These are phyloP conservation scores for Fusarium zealandicum DNA, from an alignment of 2,329 filamentous ascomycete genomes.

Conservation along the genomic window DNA sequence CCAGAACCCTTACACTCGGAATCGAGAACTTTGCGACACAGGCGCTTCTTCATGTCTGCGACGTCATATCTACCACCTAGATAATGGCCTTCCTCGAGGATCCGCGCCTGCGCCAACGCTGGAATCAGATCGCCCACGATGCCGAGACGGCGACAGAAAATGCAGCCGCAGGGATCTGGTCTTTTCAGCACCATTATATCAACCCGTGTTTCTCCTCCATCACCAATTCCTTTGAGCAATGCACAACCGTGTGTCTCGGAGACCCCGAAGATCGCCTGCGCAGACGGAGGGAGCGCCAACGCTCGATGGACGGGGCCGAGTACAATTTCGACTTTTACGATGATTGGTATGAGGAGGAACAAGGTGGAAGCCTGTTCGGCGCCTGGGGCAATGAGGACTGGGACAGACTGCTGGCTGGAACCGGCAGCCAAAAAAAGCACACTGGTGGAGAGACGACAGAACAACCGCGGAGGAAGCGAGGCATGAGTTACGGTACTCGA, in stretches of 20 bases:
- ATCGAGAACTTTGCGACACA: conserved; percentile 6
- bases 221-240: conserved; percentile 72
- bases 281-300: conserved; percentile 69
- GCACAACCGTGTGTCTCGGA: conserved; percentile 74
- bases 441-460: conserved; percentile 51
- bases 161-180: conserved; percentile 90
- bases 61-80: conserved; percentile 42
- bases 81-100: conserved; percentile 73
- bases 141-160: conserved; percentile 90
- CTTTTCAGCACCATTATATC: conserved; percentile 85
- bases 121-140: conserved; percentile 91
- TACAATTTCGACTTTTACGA: conserved; percentile 97
- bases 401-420: conserved; percentile 80
- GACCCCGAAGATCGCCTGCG: conserved; percentile 77
- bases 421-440: conserved; percentile 56
- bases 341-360: conserved; percentile 81
- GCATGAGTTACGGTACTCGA: conserved; percentile 89
- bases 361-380: conserved; percentile 66
- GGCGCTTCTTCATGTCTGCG: conserved; percentile 33
- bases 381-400: conserved; percentile 84
- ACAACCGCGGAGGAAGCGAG: conserved; percentile 76
- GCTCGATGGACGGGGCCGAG: conserved; percentile 71
- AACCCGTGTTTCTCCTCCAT: conserved; percentile 78
- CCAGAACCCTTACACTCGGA: neutral
- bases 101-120: conserved; percentile 88